These are phyloP conservation scores for Straminergon stramineum DNA, from an alignment of 225 moss, liverwort and hornwort species.

Conservation along the genomic window DNA sequence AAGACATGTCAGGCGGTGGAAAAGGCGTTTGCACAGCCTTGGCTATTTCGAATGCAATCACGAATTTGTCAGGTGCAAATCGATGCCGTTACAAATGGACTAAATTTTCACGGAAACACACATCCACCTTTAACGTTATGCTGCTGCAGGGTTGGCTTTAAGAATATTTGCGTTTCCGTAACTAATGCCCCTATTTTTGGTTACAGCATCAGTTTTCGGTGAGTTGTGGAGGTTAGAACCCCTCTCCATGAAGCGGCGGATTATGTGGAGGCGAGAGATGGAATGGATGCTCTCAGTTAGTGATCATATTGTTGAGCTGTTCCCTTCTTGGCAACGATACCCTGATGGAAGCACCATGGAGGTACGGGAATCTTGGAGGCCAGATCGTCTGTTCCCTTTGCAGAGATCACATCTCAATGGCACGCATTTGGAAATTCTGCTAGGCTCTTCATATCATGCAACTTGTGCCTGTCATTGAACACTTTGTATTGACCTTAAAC, in stretches of 20 bases:
- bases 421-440: background rate
- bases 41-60: constrained; percentile 93
- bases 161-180: background rate
- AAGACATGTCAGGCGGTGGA: constrained; percentile 99
- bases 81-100: background rate
- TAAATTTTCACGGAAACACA: background rate
- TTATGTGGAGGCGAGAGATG: constrained; percentile 97
- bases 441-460: background rate
- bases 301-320: constrained; percentile 97
- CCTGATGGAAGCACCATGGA: constrained; percentile 75
- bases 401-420: background rate
- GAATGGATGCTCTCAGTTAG: constrained; percentile 95
- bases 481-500: background rate
- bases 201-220: constrained; percentile 87
- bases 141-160: background rate
- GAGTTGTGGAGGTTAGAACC: constrained; percentile 98
- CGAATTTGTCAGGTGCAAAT: constrained; percentile 78
- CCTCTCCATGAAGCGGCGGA: constrained; percentile 64
- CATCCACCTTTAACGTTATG: background rate
- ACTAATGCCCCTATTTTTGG: background rate
- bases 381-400: background rate
- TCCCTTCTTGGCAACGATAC: constrained; percentile 82
- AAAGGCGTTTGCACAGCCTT: constrained; percentile 93
- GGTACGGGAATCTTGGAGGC: constrained; percentile 22
- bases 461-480: background rate